Evolutionary conservation across 2,329 filamentous ascomycete genomes (phyloP).

Genomic region (Fusarium bactridioides): DNA sequence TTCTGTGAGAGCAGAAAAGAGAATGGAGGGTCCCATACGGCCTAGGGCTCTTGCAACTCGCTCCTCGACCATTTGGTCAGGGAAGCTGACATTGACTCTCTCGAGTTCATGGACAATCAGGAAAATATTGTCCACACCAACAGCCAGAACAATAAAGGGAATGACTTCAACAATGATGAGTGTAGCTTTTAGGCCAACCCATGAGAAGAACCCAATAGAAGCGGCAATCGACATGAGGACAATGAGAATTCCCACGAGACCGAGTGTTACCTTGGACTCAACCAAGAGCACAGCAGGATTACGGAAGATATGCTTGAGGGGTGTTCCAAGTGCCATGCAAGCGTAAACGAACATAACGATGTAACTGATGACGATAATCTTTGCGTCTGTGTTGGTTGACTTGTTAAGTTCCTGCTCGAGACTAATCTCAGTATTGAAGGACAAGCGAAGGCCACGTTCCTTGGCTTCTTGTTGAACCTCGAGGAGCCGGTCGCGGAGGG

Average conservation of each 20-base stretch:
- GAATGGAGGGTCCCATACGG: slow-evolving; percentile 94
- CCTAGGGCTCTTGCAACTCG: slow-evolving; percentile 89
- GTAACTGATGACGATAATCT: slow-evolving; percentile 96
- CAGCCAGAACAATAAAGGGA: slow-evolving; percentile 93
- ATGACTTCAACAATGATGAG: slow-evolving; percentile 99
- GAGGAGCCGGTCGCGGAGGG: slow-evolving; percentile 76
- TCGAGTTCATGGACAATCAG: slow-evolving; percentile 98
- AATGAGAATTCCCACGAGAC: slow-evolving; percentile 92
- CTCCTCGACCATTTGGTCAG: slow-evolving; percentile 86
- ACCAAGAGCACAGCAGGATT: slow-evolving; percentile 88
- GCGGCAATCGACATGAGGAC: slow-evolving; percentile 97
- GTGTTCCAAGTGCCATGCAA: slow-evolving; percentile 89
- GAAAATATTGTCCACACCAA: slow-evolving; percentile 99
- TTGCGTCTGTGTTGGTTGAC: slow-evolving; percentile 97
- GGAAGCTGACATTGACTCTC: slow-evolving; percentile 89
- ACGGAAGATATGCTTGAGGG: slow-evolving; percentile 76
- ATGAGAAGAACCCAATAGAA: slow-evolving; percentile 94
- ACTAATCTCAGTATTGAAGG: slow-evolving; percentile 95
- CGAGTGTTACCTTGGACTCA: slow-evolving; percentile 95
- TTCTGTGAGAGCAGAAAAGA: slow-evolving; percentile 94
- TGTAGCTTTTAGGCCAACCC: slow-evolving; percentile 89
- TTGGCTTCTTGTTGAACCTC: slow-evolving; percentile 82
- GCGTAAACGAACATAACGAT: slow-evolving; percentile 99
- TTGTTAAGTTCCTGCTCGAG: slow-evolving; percentile 96
- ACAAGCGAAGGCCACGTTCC: slow-evolving; percentile 81